A percentile compares a stretch with the other conserved stretches of the same genome.
phyloP scores from a whole-genome alignment of 805 yeast genomes.

The Candida caryicola region DNA sequence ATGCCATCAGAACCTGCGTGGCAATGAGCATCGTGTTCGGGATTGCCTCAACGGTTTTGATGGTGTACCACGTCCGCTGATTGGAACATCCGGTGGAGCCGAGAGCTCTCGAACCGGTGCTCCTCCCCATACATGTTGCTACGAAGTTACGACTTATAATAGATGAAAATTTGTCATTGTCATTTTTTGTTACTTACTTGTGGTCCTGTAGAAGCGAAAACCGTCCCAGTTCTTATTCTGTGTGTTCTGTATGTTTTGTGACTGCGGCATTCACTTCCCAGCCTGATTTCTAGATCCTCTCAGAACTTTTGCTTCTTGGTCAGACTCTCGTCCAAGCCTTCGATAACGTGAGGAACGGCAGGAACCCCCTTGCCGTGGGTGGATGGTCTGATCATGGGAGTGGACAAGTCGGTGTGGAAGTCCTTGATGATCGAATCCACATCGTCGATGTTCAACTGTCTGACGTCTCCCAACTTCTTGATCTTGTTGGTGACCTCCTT shows the following conservation, averaged over 20 bases:
- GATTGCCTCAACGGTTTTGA: conserved; percentile 12
- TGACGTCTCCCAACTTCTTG: conserved; percentile 56
- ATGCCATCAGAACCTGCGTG: conserved; percentile 18
- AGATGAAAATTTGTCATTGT: too few relatives aligned
- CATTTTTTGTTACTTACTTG: too few relatives aligned
- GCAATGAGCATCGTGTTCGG: conserved; percentile 19
- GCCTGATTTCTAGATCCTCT: background rate
- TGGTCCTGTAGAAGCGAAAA: too few relatives aligned
- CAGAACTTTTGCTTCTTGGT: conserved; percentile 4
- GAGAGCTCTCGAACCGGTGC: too few relatives aligned
- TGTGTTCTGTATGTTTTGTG: too few relatives aligned
- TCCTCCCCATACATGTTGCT: too few relatives aligned
- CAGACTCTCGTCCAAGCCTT: conserved; percentile 9
- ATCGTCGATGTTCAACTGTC: conserved; percentile 58
- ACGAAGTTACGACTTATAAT: too few relatives aligned
- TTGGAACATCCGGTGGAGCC: too few relatives aligned
- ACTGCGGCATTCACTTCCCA: background rate
- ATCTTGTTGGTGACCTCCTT: conserved; percentile 55
- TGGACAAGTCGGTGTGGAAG: conserved; percentile 44
- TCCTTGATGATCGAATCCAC: conserved; percentile 59
- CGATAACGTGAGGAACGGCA: conserved; percentile 10
- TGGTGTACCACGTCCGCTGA: conserved; percentile 5
- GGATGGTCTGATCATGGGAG: conserved; percentile 27
- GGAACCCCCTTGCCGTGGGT: conserved; percentile 5
- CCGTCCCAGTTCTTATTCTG: too few relatives aligned